Conservation (phyloP, 805 yeast genomes). For the Lachancea cidri region DNA sequence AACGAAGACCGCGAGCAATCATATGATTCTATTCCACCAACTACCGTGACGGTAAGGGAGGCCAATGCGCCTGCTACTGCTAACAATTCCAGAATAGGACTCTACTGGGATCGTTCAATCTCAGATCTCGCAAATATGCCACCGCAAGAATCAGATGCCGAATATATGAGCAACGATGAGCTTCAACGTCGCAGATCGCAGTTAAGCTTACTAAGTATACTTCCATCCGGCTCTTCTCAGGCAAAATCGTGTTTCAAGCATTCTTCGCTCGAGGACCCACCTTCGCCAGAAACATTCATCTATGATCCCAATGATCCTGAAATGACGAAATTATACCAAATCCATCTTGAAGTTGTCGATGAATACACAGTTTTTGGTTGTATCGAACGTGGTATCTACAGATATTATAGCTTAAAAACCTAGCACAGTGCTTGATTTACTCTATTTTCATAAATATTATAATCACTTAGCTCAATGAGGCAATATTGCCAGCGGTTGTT, state of each 20-base stretch:
- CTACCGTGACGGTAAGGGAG: not conserved
- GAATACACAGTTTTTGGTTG: constrained; percentile 39
- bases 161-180: constrained; percentile 26
- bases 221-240: not conserved
- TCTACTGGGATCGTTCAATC: constrained; percentile 34
- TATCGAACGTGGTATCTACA: constrained; percentile 41
- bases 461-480: not conserved
- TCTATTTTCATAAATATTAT: not conserved
- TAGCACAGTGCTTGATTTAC: constrained; percentile 11
- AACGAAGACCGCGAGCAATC: constrained; percentile 16
- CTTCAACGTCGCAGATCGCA: constrained; percentile 33
- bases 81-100: constrained; percentile 20
- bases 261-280: not conserved
- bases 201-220: constrained; percentile 20
- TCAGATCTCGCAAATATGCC: constrained; percentile 11
- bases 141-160: constrained; percentile 27
- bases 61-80: not conserved
- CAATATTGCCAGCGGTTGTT: not conserved
- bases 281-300: constrained; percentile 6
- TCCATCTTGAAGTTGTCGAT: constrained; percentile 28
- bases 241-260: not conserved
- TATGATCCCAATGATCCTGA: constrained; percentile 25
- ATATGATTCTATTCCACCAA: not conserved
- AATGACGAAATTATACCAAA: constrained; percentile 23
- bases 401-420: constrained; percentile 39